Evolutionary conservation across 2,329 filamentous ascomycete genomes (phyloP).

Genomic region (Cladobotryum protrusum): DNA sequence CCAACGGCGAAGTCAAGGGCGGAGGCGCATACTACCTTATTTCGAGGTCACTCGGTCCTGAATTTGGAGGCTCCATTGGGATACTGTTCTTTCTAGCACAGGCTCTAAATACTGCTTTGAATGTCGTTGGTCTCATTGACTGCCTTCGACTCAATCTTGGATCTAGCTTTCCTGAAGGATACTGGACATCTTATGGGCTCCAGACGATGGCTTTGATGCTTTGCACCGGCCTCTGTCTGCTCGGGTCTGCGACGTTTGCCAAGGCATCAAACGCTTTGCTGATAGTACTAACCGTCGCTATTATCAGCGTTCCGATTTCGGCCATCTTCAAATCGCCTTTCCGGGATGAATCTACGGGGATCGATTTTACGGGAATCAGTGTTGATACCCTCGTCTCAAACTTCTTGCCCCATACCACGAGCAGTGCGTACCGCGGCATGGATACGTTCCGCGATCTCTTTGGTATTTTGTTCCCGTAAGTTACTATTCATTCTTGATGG

Average conservation of each 20-base stretch:
- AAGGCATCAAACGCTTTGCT: conserved; percentile 73
- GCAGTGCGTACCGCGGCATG: conserved; percentile 54
- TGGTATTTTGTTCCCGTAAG: conserved; percentile 71
- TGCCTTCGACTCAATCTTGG: conserved; percentile 74
- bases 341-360: conserved; percentile 50
- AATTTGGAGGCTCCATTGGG: conserved; percentile 85
- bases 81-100: conserved; percentile 89
- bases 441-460: conserved; percentile 77
- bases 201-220: conserved; percentile 63
- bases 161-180: conserved; percentile 58
- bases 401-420: conserved; percentile 61
- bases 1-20: conserved; percentile 81
- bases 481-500: conserved; percentile 12
- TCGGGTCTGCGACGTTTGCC: conserved; percentile 74
- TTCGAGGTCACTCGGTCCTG: conserved; percentile 75
- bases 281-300: conserved; percentile 63
- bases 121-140: conserved; percentile 79
- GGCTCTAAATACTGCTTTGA: conserved; percentile 79
- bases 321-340: conserved; percentile 64
- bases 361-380: conserved; percentile 75
- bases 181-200: conserved; percentile 73
- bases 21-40: conserved; percentile 88
- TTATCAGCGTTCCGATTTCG: conserved; percentile 78
- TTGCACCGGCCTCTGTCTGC: conserved; percentile 70
- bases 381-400: conserved; percentile 66